Conservation (phyloP, 176 grass and related monocot genomes). For the Typha latifolia region DNA sequence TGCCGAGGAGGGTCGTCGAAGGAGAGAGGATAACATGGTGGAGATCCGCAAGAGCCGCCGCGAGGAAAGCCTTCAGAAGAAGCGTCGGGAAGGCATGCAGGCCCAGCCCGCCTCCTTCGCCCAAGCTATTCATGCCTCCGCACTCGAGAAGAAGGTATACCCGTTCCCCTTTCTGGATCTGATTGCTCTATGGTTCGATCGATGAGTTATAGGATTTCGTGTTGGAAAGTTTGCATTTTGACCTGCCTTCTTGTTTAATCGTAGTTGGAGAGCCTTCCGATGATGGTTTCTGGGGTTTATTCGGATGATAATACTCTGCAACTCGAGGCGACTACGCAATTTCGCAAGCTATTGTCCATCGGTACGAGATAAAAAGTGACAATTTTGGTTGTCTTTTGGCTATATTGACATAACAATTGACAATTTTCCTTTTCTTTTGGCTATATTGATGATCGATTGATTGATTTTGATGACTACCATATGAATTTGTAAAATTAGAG, state of each 20-base stretch:
- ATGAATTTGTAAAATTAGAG: slow-evolving; percentile 32
- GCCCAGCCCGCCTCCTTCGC: slow-evolving; percentile 14
- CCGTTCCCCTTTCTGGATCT: slow-evolving; percentile 9
- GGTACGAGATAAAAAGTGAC: slow-evolving; percentile 25
- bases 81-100: slow-evolving; percentile 75
- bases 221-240: background rate
- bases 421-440: background rate
- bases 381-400: background rate
- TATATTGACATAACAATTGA: background rate
- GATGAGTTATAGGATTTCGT: background rate
- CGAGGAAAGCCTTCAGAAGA: slow-evolving; percentile 96
- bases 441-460: background rate
- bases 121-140: slow-evolving; percentile 27
- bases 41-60: slow-evolving; percentile 90
- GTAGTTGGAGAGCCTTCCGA: slow-evolving; percentile 88
- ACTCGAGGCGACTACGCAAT: slow-evolving; percentile 81
- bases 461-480: background rate
- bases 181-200: slow-evolving; percentile 8
- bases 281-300: slow-evolving; percentile 77
- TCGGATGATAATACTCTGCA: slow-evolving; percentile 55
- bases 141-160: slow-evolving; percentile 71
- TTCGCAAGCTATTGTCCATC: slow-evolving; percentile 88
- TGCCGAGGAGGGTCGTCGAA: slow-evolving; percentile 80
- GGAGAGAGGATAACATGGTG: slow-evolving; percentile 96
- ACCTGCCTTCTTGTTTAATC: background rate